Evolutionary conservation across 129 eudicot species (phyloP).

Genomic region (Flaveria trinervia): DNA sequence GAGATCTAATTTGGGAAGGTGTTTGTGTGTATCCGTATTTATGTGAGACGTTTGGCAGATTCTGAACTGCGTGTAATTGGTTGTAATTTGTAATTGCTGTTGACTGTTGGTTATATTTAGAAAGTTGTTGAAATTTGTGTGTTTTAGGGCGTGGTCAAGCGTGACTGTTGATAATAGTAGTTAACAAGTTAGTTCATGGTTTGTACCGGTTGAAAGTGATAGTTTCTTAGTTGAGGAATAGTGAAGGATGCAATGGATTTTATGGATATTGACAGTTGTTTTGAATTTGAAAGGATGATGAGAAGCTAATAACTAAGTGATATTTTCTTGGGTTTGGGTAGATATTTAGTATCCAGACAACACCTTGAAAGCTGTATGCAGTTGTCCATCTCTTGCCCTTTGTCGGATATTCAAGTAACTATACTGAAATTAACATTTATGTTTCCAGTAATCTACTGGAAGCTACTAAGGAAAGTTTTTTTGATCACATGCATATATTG

Average conservation of each 20-base stretch:
- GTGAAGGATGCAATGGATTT: background rate
- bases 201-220: too few relatives aligned
- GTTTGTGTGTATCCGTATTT: slow-evolving; percentile 11
- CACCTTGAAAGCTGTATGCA: slow-evolving; percentile 9
- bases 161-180: slow-evolving; percentile 12
- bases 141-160: slow-evolving; percentile 19
- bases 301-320: slow-evolving; percentile 9
- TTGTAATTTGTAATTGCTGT: background rate
- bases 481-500: background rate
- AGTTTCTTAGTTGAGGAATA: background rate
- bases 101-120: slow-evolving; percentile 8
- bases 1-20: slow-evolving; percentile 14
- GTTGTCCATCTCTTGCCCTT: background rate
- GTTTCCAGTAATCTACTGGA: background rate
- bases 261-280: background rate
- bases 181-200: too few relatives aligned
- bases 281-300: background rate
- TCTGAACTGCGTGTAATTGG: slow-evolving; percentile 10
- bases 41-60: background rate
- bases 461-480: slow-evolving; percentile 2
- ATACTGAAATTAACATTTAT: slow-evolving; percentile 5
- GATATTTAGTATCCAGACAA: background rate
- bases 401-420: background rate
- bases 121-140: slow-evolving; percentile 23
- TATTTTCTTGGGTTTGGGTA: slow-evolving; percentile 15